phyloP scores from a whole-genome alignment of 495 filamentous ascomycete genomes.

The Penicillium diatomitis region DNA sequence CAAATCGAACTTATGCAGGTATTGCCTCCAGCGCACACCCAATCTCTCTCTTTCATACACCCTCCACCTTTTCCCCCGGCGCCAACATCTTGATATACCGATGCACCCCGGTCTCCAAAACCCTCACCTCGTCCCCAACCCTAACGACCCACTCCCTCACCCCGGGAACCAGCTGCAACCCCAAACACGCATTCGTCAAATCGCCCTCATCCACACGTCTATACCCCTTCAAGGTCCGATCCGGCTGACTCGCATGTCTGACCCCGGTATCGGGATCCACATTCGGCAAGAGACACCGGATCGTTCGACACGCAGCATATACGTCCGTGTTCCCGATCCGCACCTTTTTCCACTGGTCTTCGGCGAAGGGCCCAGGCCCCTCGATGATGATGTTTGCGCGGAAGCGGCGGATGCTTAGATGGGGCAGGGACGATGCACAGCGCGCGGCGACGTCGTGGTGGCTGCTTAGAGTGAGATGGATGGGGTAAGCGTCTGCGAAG shows the following conservation, averaged over 20 bases:
- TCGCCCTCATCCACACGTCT: constrained; percentile 69
- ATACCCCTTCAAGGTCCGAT: constrained; percentile 58
- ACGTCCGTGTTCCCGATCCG: constrained; percentile 38
- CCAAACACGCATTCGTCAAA: constrained; percentile 61
- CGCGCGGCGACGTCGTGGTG: constrained; percentile 49
- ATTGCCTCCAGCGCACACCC: too few relatives aligned
- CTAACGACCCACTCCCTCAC: constrained; percentile 32
- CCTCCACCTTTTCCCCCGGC: constrained; percentile 30
- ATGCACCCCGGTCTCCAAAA: constrained; percentile 55
- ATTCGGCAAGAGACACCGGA: constrained; percentile 77
- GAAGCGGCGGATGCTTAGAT: constrained; percentile 62
- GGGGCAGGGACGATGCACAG: constrained; percentile 47
- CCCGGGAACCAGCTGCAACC: constrained; percentile 46
- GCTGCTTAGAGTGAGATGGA: constrained; percentile 71
- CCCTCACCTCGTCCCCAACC: constrained; percentile 52
- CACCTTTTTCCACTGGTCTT: constrained; percentile 74
- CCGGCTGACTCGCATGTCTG: constrained; percentile 64
- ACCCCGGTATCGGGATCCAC: constrained; percentile 64
- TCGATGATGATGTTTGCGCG: constrained; percentile 74
- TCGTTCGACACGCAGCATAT: constrained; percentile 62
- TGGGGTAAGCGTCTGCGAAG: constrained; percentile 83
- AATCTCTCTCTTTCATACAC: constrained; percentile 13
- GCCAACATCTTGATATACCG: constrained; percentile 47
- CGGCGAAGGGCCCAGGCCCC: constrained; percentile 53
- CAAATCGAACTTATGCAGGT: too few relatives aligned